phyloP scores from a whole-genome alignment of 208 protist genomes.

The Phytomonas sp. region DNA sequence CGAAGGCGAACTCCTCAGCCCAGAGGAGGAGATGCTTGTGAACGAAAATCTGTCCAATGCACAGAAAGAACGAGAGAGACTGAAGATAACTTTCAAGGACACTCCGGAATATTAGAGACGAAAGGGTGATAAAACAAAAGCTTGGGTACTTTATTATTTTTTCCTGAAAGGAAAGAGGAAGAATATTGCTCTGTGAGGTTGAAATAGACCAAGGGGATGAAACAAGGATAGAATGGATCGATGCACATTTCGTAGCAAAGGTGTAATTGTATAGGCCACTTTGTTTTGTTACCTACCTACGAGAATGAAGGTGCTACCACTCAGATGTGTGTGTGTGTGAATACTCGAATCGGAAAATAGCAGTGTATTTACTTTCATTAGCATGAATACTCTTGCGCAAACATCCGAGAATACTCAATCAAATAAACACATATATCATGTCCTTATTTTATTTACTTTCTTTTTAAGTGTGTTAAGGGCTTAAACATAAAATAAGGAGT shows the following conservation, averaged over 20 bases:
- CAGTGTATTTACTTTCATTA: neutral
- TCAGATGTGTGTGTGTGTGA: no score
- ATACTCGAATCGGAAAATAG: no score
- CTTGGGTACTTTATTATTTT: no score
- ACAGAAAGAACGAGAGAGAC: constrained; percentile 11
- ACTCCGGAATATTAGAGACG: neutral
- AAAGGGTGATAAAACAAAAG: no score
- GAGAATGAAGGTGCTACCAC: no score
- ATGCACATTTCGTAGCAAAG: no score
- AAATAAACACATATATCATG: constrained; percentile 6
- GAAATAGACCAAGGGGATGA: no score
- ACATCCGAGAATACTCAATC: constrained; percentile 8
- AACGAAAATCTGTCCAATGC: constrained; percentile 3
- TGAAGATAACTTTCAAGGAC: constrained; percentile 1
- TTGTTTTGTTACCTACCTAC: no score
- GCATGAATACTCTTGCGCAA: neutral
- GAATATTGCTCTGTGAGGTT: no score
- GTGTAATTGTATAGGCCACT: no score
- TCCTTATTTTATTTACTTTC: constrained; percentile 16
- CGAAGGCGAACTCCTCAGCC: constrained; percentile 31
- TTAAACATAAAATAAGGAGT: neutral
- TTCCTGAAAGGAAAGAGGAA: no score
- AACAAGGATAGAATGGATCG: no score
- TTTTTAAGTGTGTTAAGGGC: constrained; percentile 8
- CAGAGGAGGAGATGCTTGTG: constrained; percentile 15